Percentiles rank a stretch among this genome's conserved stretches.
phyloP scores from a whole-genome alignment of 1,284 basidiomycete genomes.

The Malassezia restricta region DNA sequence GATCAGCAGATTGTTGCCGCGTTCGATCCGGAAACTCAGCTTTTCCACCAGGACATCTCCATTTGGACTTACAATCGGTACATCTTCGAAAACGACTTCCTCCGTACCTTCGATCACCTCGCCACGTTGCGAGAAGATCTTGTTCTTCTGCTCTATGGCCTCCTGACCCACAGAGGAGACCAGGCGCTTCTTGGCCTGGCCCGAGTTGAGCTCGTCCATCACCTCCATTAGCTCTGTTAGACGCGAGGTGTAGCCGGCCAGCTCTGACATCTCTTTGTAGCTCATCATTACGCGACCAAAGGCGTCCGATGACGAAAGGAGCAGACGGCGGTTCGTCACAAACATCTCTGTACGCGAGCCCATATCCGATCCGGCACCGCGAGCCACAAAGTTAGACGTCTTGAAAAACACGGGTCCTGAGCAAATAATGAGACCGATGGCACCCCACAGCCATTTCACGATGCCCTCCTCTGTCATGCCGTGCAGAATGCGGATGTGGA shows the following conservation, averaged over 20 bases:
- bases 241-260: slow-evolving; percentile 87
- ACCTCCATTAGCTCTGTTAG: slow-evolving; percentile 80
- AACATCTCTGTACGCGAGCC: slow-evolving; percentile 51
- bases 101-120: slow-evolving; percentile 49
- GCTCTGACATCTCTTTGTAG: slow-evolving; percentile 80
- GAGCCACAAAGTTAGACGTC: slow-evolving; percentile 54
- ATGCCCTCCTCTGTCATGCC: slow-evolving; percentile 71
- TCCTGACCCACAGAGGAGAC: slow-evolving; percentile 57
- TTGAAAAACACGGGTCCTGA: slow-evolving; percentile 87
- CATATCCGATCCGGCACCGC: slow-evolving; percentile 26
- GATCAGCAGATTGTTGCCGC: slow-evolving; percentile 57
- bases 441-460: slow-evolving; percentile 92
- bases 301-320: slow-evolving; percentile 58
- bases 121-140: slow-evolving; percentile 70
- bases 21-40: slow-evolving; percentile 78
- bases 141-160: slow-evolving; percentile 57
- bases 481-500: slow-evolving; percentile 74
- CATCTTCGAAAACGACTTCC: slow-evolving; percentile 78
- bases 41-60: slow-evolving; percentile 70
- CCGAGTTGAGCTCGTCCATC: slow-evolving; percentile 73
- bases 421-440: slow-evolving; percentile 79
- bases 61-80: slow-evolving; percentile 91
- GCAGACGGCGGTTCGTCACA: slow-evolving; percentile 79
- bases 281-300: slow-evolving; percentile 71
- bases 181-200: slow-evolving; percentile 79